Evolutionary conservation across 495 filamentous ascomycete genomes (phyloP).

Genomic region (Mycothermus thermophilus): DNA sequence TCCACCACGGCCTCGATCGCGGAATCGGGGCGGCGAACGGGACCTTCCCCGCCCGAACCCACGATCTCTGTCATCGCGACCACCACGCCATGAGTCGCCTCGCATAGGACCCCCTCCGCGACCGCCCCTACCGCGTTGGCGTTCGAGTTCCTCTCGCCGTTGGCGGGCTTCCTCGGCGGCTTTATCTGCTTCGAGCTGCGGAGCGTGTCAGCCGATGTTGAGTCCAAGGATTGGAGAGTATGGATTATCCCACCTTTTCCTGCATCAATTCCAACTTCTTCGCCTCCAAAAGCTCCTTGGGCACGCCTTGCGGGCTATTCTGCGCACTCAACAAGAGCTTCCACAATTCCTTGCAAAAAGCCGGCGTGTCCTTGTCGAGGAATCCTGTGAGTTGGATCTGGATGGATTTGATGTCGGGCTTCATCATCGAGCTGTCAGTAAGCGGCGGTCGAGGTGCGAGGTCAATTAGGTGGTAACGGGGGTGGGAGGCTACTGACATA

Average conservation of each 20-base stretch:
- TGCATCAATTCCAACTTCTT: conserved; percentile 91
- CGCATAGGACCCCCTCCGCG: conserved; percentile 33
- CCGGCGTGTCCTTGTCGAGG: conserved; percentile 79
- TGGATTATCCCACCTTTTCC: conserved; percentile 80
- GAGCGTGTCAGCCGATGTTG: conserved; percentile 8
- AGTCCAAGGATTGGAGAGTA: too few species aligned
- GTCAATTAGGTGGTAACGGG: neutral
- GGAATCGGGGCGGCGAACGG: conserved; percentile 45
- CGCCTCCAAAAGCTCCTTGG: conserved; percentile 84
- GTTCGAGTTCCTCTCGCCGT: conserved; percentile 46
- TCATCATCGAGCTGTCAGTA: neutral
- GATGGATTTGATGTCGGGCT: conserved; percentile 92
- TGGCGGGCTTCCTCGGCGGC: conserved; percentile 58
- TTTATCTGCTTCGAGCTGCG: conserved; percentile 68
- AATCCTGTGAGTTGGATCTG: conserved; percentile 92
- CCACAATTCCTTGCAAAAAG: conserved; percentile 93
- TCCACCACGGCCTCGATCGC: conserved; percentile 15
- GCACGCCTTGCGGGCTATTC: conserved; percentile 73
- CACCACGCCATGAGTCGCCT: conserved; percentile 22
- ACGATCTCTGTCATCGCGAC: conserved; percentile 11
- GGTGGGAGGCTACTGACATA: conserved; percentile 46
- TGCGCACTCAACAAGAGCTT: conserved; percentile 81
- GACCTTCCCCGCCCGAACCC: conserved; percentile 39
- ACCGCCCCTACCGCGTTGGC: conserved; percentile 48
- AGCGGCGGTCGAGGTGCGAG: neutral